phyloP scores from a whole-genome alignment of 257 asterid species.

The Solanum lycopersicoides region DNA sequence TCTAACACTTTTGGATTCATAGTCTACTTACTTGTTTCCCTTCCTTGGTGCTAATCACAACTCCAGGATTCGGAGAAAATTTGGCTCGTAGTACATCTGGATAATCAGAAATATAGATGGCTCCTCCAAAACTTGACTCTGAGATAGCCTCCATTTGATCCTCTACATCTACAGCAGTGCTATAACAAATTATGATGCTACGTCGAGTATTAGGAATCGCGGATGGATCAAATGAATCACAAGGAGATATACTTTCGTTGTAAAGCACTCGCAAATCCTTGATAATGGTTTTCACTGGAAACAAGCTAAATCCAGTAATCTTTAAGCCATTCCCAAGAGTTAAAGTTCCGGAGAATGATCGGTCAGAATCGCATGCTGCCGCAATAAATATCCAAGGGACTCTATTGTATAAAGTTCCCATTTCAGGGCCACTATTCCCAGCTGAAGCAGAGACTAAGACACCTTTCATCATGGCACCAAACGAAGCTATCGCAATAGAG shows the following conservation, averaged over 20 bases:
- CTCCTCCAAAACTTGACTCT: background rate
- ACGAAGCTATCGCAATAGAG: background rate
- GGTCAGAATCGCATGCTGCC: background rate
- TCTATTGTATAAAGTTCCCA: background rate
- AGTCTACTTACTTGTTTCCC: background rate
- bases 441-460: background rate
- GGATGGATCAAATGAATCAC: background rate
- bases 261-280: background rate
- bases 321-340: background rate
- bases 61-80: background rate
- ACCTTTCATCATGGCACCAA: slow-evolving; percentile 2
- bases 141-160: background rate
- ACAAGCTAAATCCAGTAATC: background rate
- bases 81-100: background rate
- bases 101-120: background rate
- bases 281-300: background rate
- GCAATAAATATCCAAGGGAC: background rate
- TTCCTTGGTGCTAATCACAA: background rate
- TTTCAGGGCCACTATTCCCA: background rate
- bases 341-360: background rate
- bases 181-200: background rate
- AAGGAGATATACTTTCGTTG: background rate
- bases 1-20: background rate
- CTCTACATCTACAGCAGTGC: background rate
- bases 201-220: background rate